Conservation (phyloP, 2,329 filamentous ascomycete species). For the Phaeosphaeria sp. region DNA sequence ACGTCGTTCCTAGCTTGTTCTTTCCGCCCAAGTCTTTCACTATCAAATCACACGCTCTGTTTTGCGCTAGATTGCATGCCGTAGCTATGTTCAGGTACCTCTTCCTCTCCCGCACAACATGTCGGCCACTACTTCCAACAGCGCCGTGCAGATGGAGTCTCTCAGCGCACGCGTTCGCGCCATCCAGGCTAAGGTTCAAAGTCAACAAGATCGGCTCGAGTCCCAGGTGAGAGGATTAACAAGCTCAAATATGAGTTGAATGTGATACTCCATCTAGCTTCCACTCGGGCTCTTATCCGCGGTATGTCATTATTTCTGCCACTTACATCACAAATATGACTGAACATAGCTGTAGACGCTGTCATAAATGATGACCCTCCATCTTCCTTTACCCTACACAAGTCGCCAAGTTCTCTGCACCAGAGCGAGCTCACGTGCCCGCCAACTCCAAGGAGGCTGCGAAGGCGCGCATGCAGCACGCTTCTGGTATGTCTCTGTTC, state of each 20-base stretch:
- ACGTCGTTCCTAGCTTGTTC: no score
- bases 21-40: no score
- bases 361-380: neutral
- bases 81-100: no score
- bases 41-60: no score
- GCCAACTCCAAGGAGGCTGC: neutral
- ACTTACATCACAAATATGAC: neutral
- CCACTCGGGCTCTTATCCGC: no score
- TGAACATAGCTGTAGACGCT: neutral
- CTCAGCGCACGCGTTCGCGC: no score
- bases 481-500: neutral
- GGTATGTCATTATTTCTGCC: neutral
- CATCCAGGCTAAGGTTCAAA: no score
- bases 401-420: neutral
- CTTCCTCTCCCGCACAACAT: neutral
- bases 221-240: neutral
- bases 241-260: neutral
- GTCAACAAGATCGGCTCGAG: neutral
- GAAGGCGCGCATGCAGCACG: neutral
- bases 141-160: no score
- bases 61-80: no score
- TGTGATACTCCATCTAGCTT: no score
- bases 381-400: neutral
- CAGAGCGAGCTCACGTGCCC: neutral
- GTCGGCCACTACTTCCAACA: no score